Conservation (phyloP, 208 protist genomes). For the Acanthamoeba polyphaga region DNA sequence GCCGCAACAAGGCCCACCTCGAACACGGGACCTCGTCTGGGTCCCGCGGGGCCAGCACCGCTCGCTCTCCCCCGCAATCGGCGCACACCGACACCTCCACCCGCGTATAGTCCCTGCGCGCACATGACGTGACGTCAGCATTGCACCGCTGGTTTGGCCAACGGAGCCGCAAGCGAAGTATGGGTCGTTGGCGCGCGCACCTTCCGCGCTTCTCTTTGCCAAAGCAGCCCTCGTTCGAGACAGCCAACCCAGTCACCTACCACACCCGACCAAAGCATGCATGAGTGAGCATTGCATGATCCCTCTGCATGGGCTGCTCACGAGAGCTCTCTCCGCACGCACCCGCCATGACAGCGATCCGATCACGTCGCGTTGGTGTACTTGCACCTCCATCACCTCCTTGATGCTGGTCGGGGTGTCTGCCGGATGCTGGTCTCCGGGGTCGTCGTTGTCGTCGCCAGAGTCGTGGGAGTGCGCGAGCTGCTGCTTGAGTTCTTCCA, state of each 20-base stretch:
- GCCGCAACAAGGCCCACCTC: neutral
- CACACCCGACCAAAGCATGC: too few relatives aligned
- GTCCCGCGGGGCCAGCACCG: neutral
- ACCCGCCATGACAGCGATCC: neutral
- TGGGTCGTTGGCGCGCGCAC: neutral
- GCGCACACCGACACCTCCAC: slow-evolving; percentile 9
- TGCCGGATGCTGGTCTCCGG: neutral
- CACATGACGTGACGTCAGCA: neutral
- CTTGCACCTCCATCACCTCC: slow-evolving; percentile 65
- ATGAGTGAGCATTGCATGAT: too few relatives aligned
- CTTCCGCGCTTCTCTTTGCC: slow-evolving; percentile 39
- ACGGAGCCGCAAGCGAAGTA: neutral
- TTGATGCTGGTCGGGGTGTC: neutral
- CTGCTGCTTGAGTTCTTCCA: slow-evolving; percentile 53
- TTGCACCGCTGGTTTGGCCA: neutral
- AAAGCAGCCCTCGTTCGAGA: neutral
- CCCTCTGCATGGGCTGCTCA: too few relatives aligned
- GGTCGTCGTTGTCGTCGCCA: neutral
- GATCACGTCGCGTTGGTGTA: neutral
- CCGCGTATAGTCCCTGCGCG: neutral
- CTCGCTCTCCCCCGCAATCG: neutral
- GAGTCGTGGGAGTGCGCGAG: neutral
- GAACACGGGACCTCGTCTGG: neutral
- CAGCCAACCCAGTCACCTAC: too few relatives aligned
- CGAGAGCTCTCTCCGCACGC: too few relatives aligned